A percentile compares a stretch with the other conserved stretches of the same genome.
Conservation (phyloP, 2,329 filamentous ascomycete genomes). For the Magnaporthiopsis incrustans region DNA sequence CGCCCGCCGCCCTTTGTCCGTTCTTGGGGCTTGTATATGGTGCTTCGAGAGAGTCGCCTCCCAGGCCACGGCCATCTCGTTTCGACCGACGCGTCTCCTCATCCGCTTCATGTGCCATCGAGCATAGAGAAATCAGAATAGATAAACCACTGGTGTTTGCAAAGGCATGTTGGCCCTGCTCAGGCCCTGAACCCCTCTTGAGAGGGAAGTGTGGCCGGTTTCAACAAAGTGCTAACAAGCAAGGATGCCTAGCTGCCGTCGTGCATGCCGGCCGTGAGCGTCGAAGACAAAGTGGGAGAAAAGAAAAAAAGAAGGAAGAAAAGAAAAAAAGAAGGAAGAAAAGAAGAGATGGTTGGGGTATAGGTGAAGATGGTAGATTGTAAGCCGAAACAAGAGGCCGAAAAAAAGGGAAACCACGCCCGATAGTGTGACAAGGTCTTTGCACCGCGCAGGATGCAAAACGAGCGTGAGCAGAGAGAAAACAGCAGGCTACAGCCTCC, state of each 20-base stretch:
- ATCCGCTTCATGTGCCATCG: background rate
- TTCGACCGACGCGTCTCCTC: background rate
- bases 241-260: too few relatives aligned
- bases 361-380: background rate
- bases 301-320: constrained; percentile 5
- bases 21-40: too few relatives aligned
- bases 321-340: constrained; percentile 9
- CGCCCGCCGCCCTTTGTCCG: too few relatives aligned
- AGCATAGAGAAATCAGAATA: background rate
- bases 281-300: background rate
- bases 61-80: background rate
- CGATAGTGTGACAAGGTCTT: too few relatives aligned
- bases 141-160: background rate
- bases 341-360: background rate
- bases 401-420: constrained; percentile 18
- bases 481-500: background rate
- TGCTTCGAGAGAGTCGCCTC: too few relatives aligned
- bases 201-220: background rate
- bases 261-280: too few relatives aligned
- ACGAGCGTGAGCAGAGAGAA: background rate
- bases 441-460: background rate
- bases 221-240: background rate
- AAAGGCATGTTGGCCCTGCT: too few relatives aligned
- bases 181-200: background rate
- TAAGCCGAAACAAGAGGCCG: background rate